A percentile compares a stretch with the other conserved stretches of the same genome.
Conservation (phyloP, 345 rosid genomes). For the Arabidopsis suecica region DNA sequence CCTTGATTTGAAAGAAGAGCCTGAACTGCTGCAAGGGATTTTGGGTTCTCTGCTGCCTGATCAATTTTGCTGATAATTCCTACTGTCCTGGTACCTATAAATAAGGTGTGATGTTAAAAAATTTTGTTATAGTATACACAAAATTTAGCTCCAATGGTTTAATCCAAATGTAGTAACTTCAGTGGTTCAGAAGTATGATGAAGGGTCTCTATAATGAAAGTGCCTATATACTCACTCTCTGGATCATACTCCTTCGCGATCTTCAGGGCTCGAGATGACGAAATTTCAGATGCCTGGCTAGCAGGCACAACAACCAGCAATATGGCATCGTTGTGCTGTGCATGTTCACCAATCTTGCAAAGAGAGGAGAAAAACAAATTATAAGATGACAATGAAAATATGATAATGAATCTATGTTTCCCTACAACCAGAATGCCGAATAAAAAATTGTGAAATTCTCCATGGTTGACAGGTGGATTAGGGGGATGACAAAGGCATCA, state of each 20-base stretch:
- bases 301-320: conserved; percentile 89
- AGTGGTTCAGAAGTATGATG: conserved; percentile 23
- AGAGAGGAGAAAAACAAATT: conserved; percentile 23
- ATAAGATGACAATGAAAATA: conserved; percentile 20
- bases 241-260: conserved; percentile 87
- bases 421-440: conserved; percentile 15
- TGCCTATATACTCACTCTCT: conserved; percentile 63
- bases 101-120: conserved; percentile 7
- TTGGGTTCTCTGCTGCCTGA: conserved; percentile 84
- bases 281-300: conserved; percentile 84
- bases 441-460: conserved; percentile 7
- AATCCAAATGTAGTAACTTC: conserved; percentile 23
- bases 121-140: background rate
- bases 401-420: conserved; percentile 13
- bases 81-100: conserved; percentile 87
- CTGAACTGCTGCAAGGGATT: conserved; percentile 96
- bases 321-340: conserved; percentile 89
- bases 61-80: conserved; percentile 97
- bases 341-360: conserved; percentile 71
- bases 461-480: conserved; percentile 8
- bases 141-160: background rate
- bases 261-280: conserved; percentile 88
- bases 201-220: conserved; percentile 11
- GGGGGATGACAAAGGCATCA: conserved; percentile 23
- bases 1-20: conserved; percentile 93